A percentile compares a stretch with the other conserved stretches of the same genome.
Conservation (phyloP, 176 grass and related monocot species). For the Tillandsia leiboldiana region DNA sequence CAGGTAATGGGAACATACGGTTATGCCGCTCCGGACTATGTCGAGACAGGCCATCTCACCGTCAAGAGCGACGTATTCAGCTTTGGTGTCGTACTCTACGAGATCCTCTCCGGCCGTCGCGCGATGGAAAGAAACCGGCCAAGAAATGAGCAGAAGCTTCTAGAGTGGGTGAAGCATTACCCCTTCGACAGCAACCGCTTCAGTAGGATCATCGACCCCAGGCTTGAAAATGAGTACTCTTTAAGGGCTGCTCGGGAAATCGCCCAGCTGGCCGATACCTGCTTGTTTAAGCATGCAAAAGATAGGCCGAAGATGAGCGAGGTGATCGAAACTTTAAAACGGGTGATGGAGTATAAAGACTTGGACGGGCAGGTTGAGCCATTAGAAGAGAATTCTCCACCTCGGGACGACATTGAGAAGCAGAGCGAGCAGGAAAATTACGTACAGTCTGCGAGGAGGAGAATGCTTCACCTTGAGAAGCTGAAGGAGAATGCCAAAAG, state of each 20-base stretch:
- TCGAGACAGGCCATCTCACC: conserved; percentile 83
- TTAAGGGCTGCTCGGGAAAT: conserved; percentile 38
- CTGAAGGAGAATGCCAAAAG: not conserved
- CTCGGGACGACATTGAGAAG: not conserved
- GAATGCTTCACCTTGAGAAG: conserved; percentile 15
- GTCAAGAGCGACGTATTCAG: conserved; percentile 83
- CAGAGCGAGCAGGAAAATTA: not conserved
- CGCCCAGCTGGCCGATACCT: conserved; percentile 53
- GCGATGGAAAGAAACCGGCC: conserved; percentile 55
- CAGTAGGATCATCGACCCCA: conserved; percentile 57
- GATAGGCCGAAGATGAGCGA: conserved; percentile 59
- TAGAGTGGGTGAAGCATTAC: conserved; percentile 34
- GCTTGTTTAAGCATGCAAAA: conserved; percentile 66
- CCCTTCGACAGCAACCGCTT: conserved; percentile 41
- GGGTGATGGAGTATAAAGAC: conserved; percentile 16
- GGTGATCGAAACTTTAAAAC: conserved; percentile 42
- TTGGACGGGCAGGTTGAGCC: conserved; percentile 11
- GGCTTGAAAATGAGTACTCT: conserved; percentile 51
- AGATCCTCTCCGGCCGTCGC: conserved; percentile 70
- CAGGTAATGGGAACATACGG: conserved; percentile 85
- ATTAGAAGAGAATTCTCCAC: not conserved
- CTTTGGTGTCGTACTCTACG: conserved; percentile 78
- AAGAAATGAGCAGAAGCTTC: conserved; percentile 21
- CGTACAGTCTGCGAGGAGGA: not conserved
- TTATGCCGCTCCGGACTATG: conserved; percentile 92